phyloP scores from a whole-genome alignment of 2,329 filamentous ascomycete species.

The Trichocomaceae sp. region DNA sequence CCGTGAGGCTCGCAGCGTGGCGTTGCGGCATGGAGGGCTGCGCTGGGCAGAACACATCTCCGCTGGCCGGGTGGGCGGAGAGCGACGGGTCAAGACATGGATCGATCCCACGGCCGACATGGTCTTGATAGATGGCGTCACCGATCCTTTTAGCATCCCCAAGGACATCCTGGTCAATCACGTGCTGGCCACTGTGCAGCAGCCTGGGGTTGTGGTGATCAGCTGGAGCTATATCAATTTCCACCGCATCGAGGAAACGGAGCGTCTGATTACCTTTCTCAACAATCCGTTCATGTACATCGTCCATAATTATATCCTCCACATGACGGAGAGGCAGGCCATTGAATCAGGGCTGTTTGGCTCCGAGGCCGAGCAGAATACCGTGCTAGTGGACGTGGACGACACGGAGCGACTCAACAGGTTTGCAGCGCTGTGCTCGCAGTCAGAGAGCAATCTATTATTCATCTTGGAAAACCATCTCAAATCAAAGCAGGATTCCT shows the following conservation, averaged over 20 bases:
- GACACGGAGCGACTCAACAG: neutral
- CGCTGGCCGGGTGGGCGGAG: neutral
- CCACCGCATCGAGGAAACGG: constrained; percentile 1
- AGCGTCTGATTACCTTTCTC: neutral
- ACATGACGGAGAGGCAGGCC: neutral
- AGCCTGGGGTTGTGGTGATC: neutral
- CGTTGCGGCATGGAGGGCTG: neutral
- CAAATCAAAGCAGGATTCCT: neutral
- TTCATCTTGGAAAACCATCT: neutral
- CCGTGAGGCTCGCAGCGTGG: constrained; percentile 1
- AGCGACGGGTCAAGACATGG: neutral
- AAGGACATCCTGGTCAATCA: neutral
- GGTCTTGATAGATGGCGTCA: neutral
- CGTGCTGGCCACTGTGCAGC: neutral
- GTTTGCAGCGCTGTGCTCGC: neutral
- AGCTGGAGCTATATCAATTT: neutral
- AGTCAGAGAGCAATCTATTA: neutral
- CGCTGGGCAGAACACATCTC: neutral
- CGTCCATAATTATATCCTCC: neutral
- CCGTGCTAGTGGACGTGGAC: neutral
- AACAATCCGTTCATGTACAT: neutral
- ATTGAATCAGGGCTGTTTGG: constrained; percentile 1
- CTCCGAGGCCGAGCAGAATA: neutral
- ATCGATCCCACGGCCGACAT: neutral
- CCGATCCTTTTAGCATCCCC: neutral